phyloP scores from a whole-genome alignment of 2,329 filamentous ascomycete species.

The Epichloe glyceriae region DNA sequence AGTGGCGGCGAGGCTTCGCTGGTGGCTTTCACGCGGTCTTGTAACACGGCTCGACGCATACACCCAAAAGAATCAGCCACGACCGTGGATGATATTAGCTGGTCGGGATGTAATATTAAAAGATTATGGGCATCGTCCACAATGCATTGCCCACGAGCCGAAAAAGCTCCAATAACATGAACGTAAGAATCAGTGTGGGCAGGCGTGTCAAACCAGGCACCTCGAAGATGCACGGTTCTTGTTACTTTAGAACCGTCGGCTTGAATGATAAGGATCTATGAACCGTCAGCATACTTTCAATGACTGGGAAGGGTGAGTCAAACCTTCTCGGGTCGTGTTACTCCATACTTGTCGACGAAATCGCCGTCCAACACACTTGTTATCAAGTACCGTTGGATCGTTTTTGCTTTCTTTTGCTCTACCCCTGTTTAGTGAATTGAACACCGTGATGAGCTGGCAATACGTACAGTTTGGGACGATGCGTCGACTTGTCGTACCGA shows the following conservation, averaged over 20 bases:
- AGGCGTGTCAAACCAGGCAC: constrained; percentile 75
- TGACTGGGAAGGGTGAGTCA: background rate
- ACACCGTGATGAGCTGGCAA: constrained; percentile 8
- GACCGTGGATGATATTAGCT: constrained; percentile 86
- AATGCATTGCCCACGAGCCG: constrained; percentile 56
- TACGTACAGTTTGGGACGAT: constrained; percentile 21
- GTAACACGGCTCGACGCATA: constrained; percentile 77
- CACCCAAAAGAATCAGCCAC: constrained; percentile 95
- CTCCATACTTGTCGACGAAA: constrained; percentile 51
- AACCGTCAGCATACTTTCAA: constrained; percentile 8
- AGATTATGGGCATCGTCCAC: constrained; percentile 75
- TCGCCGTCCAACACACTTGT: constrained; percentile 57
- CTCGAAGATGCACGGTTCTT: constrained; percentile 63
- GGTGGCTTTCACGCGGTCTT: constrained; percentile 88
- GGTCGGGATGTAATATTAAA: constrained; percentile 85
- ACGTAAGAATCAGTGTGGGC: constrained; percentile 65
- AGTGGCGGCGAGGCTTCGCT: constrained; percentile 67
- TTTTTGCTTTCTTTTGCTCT: constrained; percentile 56
- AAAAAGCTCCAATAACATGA: constrained; percentile 74
- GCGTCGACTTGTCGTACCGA: constrained; percentile 27
- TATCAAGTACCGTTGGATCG: constrained; percentile 79
- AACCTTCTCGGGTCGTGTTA: constrained; percentile 59
- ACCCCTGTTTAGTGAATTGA: constrained; percentile 48
- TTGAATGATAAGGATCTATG: constrained; percentile 66
- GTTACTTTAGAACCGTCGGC: constrained; percentile 56